Evolutionary conservation across 129 eudicot species (phyloP), one percentile per base, ranked within the genome.

Genomic region (Flaveria robusta): DNA sequence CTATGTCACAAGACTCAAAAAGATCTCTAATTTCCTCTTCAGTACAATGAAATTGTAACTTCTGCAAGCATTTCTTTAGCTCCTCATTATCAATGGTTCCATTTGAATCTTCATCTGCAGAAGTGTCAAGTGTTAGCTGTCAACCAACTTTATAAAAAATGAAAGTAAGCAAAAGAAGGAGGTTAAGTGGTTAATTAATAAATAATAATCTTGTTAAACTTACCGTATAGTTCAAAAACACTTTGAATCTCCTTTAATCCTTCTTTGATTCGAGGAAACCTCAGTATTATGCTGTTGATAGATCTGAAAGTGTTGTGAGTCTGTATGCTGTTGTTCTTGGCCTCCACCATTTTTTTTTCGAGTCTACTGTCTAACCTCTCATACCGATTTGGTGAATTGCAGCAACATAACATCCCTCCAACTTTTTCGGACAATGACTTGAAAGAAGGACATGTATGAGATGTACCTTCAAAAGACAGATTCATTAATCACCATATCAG

Each of bases 11-110:
- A 1, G 88, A 88, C 70, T 63, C 81, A 34, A 82, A 86, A 37
- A 90, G 89, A 84, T 90, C 91, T 74, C 79, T 77, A 41, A 88
- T 79, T 62, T 90, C 96, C 83, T 82, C 68, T 39, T 81, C 90
- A 31, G 80, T 59, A 62, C 90, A 75, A 34, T 71, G 68, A 63
- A 88, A 77, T 49, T 84, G 81, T 60, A 91, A 65, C 76, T 83
- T 81, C 77, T 88, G 70, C 45, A 91, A 81, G 91, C 93, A 91
- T 71, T 77, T 86, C 72, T 83, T 83, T 20, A 91, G 90, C 75
- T 88, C 93, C 68, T 88, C 81, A 9, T 51, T 83, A 77, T 91
- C 97, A 37, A 90, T 86, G 37, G 79, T 76, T 56, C 88, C 89
- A 67, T 86, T 83, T 46, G 83, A 78, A 79, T 91, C 89, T 85